These are phyloP conservation scores for Sugiyamaella smithiae DNA, from an alignment of 805 yeast genomes.

Conservation along the genomic window DNA sequence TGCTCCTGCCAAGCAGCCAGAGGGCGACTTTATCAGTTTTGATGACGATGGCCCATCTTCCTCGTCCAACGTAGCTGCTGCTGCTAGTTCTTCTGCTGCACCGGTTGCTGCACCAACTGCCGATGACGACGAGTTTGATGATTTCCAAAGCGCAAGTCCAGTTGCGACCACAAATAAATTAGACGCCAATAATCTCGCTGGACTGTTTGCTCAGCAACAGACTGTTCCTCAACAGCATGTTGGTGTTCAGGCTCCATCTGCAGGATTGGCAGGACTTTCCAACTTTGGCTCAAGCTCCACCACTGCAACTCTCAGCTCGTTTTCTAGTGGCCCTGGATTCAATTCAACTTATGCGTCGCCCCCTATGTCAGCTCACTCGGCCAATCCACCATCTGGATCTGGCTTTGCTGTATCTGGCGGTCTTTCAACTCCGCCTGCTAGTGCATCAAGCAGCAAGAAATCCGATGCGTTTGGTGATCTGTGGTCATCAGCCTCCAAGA, in stretches of 20 bases:
- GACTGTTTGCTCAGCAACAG: conserved; percentile 21
- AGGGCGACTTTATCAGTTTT: conserved; percentile 26
- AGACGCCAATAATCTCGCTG: conserved; percentile 20
- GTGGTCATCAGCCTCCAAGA: conserved; percentile 35
- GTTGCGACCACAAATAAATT: conserved; percentile 22
- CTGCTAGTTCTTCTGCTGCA: conserved; percentile 25
- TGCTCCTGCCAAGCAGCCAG: conserved; percentile 17
- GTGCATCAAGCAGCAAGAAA: conserved; percentile 23
- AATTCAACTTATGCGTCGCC: conserved; percentile 13
- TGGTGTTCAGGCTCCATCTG: background rate
- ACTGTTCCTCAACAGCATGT: background rate
- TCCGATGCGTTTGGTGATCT: conserved; percentile 40
- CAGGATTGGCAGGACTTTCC: background rate
- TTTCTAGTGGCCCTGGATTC: conserved; percentile 15
- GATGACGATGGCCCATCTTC: conserved; percentile 28
- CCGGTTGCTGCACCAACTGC: conserved; percentile 33
- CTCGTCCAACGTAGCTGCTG: conserved; percentile 22
- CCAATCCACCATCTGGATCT: too few relatives aligned
- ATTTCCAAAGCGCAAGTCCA: conserved; percentile 61
- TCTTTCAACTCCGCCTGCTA: background rate
- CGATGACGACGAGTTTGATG: conserved; percentile 62
- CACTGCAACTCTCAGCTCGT: background rate
- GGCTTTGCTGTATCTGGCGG: conserved; percentile 5
- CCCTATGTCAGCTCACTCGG: too few relatives aligned
- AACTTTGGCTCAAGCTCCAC: background rate